A percentile compares a stretch with the other conserved stretches of the same genome.
Conservation (phyloP, 495 filamentous ascomycete species). For the Lasiosphaeris hirsuta region DNA sequence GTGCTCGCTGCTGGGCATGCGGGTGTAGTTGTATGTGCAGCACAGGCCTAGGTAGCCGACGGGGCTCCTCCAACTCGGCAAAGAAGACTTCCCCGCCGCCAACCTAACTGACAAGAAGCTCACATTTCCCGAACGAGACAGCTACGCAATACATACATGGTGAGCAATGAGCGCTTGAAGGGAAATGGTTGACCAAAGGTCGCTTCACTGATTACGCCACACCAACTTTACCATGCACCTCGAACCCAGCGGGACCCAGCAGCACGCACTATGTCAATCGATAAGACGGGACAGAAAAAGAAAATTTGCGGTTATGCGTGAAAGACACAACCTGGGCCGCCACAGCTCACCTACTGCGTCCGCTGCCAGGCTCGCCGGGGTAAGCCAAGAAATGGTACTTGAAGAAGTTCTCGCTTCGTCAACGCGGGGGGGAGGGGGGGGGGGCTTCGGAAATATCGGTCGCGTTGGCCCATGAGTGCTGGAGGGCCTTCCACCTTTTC, state of each 20-base stretch:
- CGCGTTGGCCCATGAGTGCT: not conserved
- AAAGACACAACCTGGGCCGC: too few relatives aligned
- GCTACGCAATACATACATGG: too few relatives aligned
- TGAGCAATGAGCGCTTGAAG: too few relatives aligned
- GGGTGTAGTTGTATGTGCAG: not conserved
- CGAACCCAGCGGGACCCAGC: too few relatives aligned
- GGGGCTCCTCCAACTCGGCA: not conserved
- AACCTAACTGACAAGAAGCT: not conserved
- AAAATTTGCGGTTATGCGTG: too few relatives aligned
- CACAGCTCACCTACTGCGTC: too few relatives aligned
- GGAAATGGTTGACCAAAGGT: too few relatives aligned
- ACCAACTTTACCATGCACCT: too few relatives aligned
- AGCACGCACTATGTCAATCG: too few relatives aligned
- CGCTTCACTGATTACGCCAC: too few relatives aligned
- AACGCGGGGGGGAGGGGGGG: too few relatives aligned
- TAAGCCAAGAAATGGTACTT: not conserved
- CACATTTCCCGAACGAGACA: not conserved
- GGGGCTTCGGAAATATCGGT: conserved; percentile 17
- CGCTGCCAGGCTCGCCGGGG: not conserved
- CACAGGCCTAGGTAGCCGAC: not conserved
- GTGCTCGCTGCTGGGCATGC: conserved; percentile 1
- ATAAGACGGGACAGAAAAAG: too few relatives aligned
- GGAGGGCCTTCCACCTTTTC: not conserved
- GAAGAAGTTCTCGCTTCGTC: conserved; percentile 6
- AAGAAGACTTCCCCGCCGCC: not conserved